Conservation (phyloP, 2,329 filamentous ascomycete genomes). For the Cladorrhinum sp. region DNA sequence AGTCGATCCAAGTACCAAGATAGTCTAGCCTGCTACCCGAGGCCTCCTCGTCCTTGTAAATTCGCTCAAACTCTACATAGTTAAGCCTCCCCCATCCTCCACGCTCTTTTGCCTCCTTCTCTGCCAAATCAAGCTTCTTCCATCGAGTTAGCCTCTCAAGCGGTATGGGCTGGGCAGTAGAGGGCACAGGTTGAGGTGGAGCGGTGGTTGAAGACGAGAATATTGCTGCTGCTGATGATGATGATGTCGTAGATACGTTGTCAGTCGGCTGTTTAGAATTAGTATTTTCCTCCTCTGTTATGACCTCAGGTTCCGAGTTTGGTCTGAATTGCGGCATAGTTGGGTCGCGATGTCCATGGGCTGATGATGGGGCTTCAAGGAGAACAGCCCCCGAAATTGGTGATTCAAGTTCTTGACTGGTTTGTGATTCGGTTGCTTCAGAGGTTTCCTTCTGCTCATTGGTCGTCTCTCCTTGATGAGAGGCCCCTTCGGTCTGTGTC, state of each 20-base stretch:
- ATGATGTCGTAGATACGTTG: neutral
- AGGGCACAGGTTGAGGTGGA: neutral
- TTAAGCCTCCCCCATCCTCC: conserved; percentile 78
- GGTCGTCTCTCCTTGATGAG: conserved; percentile 16
- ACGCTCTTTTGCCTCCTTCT: conserved; percentile 64
- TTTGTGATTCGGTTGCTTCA: neutral
- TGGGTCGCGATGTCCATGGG: conserved; percentile 47
- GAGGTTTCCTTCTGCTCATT: conserved; percentile 11
- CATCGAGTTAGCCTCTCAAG: conserved; percentile 43
- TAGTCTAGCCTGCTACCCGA: conserved; percentile 68
- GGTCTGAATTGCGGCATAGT: conserved; percentile 29
- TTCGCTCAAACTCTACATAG: conserved; percentile 74
- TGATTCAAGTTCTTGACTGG: neutral
- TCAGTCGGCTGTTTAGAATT: neutral
- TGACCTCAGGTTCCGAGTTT: conserved; percentile 13
- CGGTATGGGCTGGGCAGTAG: conserved; percentile 24
- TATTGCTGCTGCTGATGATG: neutral
- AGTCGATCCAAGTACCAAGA: conserved; percentile 87
- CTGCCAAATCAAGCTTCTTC: conserved; percentile 60
- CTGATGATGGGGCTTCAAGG: neutral
- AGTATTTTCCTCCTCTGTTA: neutral
- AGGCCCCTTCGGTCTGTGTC: conserved; percentile 22
- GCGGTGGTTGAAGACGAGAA: neutral
- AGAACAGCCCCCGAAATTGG: conserved; percentile 8
- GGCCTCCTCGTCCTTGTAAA: conserved; percentile 66